Conservation (phyloP, 75 land plant genomes). For the Sequoiadendron giganteum region DNA sequence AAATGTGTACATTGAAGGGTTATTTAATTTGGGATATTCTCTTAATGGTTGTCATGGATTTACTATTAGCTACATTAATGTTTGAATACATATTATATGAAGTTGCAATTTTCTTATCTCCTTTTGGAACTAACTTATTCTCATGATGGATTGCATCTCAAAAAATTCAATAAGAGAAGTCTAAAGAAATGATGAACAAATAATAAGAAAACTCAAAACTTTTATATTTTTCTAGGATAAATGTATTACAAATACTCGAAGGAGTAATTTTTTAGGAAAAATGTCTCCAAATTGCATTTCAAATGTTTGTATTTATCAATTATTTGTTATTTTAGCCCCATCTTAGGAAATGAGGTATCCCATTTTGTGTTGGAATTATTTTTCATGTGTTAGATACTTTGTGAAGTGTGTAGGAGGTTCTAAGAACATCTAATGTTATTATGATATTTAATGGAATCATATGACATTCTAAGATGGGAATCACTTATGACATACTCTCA, state of each 20-base stretch:
- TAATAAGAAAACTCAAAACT: background rate
- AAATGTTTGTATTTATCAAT: too few relatives aligned
- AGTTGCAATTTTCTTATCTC: background rate
- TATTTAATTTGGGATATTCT: background rate
- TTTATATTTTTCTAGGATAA: slow-evolving; percentile 82
- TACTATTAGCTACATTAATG: background rate
- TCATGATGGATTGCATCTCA: background rate
- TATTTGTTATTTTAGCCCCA: too few relatives aligned
- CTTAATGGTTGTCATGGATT: background rate
- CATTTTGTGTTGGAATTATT: too few relatives aligned
- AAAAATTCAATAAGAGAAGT: slow-evolving; percentile 20
- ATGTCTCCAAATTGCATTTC: too few relatives aligned
- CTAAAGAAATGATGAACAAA: background rate
- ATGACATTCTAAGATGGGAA: too few relatives aligned
- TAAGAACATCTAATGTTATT: too few relatives aligned
- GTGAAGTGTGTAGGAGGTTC: too few relatives aligned
- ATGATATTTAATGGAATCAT: too few relatives aligned
- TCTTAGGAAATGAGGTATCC: too few relatives aligned
- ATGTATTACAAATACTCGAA: slow-evolving; percentile 84
- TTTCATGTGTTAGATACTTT: too few relatives aligned
- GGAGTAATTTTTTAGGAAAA: too few relatives aligned
- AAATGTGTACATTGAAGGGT: background rate
- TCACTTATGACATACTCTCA: too few relatives aligned
- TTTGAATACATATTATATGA: background rate
- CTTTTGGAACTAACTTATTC: background rate